These are phyloP conservation scores for Plasmodium cynomolgi DNA, from an alignment of 169 alveolate genomes.

Conservation along the genomic window DNA sequence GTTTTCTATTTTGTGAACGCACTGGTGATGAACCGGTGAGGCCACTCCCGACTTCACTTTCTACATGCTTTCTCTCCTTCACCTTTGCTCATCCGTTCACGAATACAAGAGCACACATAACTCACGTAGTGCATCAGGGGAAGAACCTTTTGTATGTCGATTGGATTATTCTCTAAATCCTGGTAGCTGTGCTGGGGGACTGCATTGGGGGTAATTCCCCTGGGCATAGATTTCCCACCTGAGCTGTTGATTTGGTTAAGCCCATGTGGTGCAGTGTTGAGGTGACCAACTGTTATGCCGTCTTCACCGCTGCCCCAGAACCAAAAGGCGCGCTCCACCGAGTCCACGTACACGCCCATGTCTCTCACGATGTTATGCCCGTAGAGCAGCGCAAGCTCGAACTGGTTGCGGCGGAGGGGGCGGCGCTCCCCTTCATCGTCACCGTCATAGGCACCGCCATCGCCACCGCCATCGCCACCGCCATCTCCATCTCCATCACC, in stretches of 20 bases:
- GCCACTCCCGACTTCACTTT: not conserved
- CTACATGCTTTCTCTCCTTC: not conserved
- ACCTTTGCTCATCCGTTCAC: not conserved
- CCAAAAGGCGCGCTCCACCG: not conserved
- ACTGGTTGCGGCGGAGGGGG: not conserved
- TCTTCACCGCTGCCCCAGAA: not conserved
- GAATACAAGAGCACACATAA: conserved; percentile 33
- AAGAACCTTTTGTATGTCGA: not conserved
- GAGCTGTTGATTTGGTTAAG: not conserved
- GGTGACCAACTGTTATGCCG: not conserved
- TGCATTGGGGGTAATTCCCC: not conserved
- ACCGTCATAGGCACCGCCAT: no score
- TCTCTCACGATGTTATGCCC: not conserved
- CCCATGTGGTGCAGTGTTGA: not conserved
- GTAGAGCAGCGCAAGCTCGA: not conserved
- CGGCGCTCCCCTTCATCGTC: not conserved
- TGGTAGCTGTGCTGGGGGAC: not conserved
- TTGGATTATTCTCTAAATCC: not conserved
- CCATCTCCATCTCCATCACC: not conserved
- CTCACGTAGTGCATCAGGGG: conserved; percentile 24
- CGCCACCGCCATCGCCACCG: no score
- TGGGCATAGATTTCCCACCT: not conserved
- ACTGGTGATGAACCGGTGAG: not conserved
- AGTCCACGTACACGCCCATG: not conserved
- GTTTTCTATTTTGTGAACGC: not conserved